Conservation (phyloP, 371 early-diverging fungal species). For the Furculomyces boomerangus region DNA sequence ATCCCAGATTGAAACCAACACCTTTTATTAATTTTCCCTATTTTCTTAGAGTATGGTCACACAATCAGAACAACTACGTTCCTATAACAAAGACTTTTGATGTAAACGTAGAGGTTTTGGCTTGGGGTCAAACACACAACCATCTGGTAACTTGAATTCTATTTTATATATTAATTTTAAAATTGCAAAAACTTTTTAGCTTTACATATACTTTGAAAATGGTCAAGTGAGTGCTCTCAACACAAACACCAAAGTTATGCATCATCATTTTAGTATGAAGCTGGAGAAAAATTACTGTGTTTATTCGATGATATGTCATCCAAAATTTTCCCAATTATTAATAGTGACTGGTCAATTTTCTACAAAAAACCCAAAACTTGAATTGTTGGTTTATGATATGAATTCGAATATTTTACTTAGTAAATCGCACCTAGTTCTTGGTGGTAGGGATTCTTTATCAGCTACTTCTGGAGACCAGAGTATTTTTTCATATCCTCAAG, state of each 20-base stretch:
- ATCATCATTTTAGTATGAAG: conserved; percentile 9
- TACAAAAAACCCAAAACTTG: too few species aligned
- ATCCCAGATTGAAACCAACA: neutral
- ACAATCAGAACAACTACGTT: conserved; percentile 8
- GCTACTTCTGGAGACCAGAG: too few species aligned
- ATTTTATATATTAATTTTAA: neutral
- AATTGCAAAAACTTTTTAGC: neutral
- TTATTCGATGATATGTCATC: too few species aligned
- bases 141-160: conserved; percentile 7
- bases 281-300: too few species aligned
- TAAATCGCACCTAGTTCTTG: too few species aligned
- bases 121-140: conserved; percentile 19
- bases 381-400: too few species aligned
- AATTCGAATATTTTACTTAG: too few species aligned
- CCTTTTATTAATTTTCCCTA: neutral
- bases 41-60: conserved; percentile 13
- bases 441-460: too few species aligned
- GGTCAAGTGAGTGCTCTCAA: conserved; percentile 21
- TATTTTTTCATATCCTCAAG: too few species aligned
- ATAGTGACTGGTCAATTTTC: too few species aligned
- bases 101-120: conserved; percentile 16
- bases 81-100: conserved; percentile 20
- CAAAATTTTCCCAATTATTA: too few species aligned
- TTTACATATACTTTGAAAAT: conserved; percentile 17
- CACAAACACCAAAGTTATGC: conserved; percentile 16